phyloP scores from a whole-genome alignment of 345 rosid species.

The Carallia pectinifolia region DNA sequence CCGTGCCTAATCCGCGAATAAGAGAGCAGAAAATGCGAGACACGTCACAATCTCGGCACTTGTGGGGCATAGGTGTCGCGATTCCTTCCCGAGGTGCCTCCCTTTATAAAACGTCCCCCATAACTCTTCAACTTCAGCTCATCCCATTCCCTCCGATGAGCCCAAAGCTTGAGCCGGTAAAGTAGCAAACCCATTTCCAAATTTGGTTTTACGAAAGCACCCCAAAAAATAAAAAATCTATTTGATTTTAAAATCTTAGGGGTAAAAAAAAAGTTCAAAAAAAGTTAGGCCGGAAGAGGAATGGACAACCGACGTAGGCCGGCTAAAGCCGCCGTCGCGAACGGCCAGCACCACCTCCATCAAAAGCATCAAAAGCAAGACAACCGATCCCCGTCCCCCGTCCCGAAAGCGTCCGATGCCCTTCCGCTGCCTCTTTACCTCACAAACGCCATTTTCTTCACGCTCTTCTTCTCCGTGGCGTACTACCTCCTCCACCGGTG shows the following conservation, averaged over 20 bases:
- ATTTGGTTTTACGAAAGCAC: too few relatives aligned
- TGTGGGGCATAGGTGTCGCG: not conserved
- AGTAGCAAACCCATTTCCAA: not conserved
- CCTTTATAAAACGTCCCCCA: conserved; percentile 22
- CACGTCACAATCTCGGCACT: not conserved
- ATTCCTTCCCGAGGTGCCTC: not conserved
- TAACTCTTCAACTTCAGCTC: not conserved
- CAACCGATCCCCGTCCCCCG: conserved; percentile 15
- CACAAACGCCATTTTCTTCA: conserved; percentile 78
- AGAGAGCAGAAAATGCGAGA: too few relatives aligned
- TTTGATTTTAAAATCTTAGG: too few relatives aligned
- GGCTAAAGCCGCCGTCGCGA: conserved; percentile 14
- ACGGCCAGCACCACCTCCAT: conserved; percentile 10
- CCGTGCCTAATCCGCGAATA: too few relatives aligned
- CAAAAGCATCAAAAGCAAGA: not conserved
- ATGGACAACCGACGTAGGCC: conserved; percentile 61
- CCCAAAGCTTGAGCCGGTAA: not conserved
- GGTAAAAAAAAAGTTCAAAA: too few relatives aligned
- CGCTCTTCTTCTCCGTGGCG: conserved; percentile 85
- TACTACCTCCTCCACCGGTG: conserved; percentile 83
- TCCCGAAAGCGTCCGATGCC: conserved; percentile 72
- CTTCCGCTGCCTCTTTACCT: conserved; percentile 78
- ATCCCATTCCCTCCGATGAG: not conserved
- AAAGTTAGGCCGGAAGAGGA: not conserved
- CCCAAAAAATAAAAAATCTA: too few relatives aligned